phyloP scores from a whole-genome alignment of 2,329 filamentous ascomycete genomes.

The Pezicula carpinea region DNA sequence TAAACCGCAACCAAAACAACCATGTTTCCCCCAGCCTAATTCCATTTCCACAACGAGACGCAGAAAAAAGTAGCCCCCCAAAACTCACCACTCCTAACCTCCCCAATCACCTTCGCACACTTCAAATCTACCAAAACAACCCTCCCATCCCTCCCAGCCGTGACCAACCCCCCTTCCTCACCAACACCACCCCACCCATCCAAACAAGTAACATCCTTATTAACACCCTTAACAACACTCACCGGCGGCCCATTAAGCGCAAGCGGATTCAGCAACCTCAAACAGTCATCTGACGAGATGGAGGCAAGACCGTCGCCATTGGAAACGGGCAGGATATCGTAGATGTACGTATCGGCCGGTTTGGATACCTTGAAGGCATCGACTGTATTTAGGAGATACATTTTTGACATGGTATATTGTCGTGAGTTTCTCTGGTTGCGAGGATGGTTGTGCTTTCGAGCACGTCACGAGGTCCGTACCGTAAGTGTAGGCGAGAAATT shows the following conservation, averaged over 20 bases:
- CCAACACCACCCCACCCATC: conserved; percentile 49
- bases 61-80: neutral
- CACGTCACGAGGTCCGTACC: too few species aligned
- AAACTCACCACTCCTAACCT: conserved; percentile 30
- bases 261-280: conserved; percentile 59
- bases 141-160: conserved; percentile 66
- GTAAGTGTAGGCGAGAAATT: too few species aligned
- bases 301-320: conserved; percentile 27
- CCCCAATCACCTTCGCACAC: conserved; percentile 39
- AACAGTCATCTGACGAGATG: conserved; percentile 66
- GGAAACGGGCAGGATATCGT: conserved; percentile 32
- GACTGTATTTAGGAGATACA: conserved; percentile 25
- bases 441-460: too few species aligned
- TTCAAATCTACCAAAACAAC: conserved; percentile 65
- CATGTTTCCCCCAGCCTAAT: neutral
- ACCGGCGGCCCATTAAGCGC: conserved; percentile 48
- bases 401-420: conserved; percentile 14
- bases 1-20: too few species aligned
- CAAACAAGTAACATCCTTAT: conserved; percentile 61
- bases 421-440: too few species aligned
- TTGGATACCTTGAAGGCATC: conserved; percentile 21
- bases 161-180: conserved; percentile 38
- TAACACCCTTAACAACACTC: conserved; percentile 44
- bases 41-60: neutral
- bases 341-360: conserved; percentile 35